Conservation (phyloP, 2,329 filamentous ascomycete genomes). For the Blastomyces gilchristii region DNA sequence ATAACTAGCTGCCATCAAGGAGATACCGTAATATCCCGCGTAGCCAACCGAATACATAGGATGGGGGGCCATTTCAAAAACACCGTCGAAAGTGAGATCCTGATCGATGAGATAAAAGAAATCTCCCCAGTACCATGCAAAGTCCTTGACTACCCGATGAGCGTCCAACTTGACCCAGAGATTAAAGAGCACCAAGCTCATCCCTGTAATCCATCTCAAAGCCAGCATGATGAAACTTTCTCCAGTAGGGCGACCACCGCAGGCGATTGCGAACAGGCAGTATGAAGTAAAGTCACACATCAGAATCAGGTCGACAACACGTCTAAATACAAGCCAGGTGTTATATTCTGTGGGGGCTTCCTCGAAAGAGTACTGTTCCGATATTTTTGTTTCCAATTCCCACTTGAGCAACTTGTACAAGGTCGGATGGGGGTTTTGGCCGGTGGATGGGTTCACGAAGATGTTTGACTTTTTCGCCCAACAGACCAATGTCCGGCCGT, state of each 20-base stretch:
- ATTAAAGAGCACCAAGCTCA: conserved; percentile 80
- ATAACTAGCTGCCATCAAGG: conserved; percentile 95
- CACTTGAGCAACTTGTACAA: conserved; percentile 75
- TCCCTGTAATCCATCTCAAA: conserved; percentile 68
- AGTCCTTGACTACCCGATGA: conserved; percentile 95
- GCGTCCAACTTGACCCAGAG: conserved; percentile 98
- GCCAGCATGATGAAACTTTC: conserved; percentile 61
- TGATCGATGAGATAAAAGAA: conserved; percentile 99
- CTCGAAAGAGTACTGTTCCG: conserved; percentile 86
- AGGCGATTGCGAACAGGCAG: conserved; percentile 88
- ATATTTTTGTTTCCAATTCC: conserved; percentile 91
- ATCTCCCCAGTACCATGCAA: conserved; percentile 99
- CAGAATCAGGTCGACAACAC: conserved; percentile 89
- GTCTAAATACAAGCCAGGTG: conserved; percentile 93
- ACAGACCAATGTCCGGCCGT: conserved; percentile 70
- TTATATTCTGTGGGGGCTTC: conserved; percentile 95
- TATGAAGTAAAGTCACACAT: conserved; percentile 99
- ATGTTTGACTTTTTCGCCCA: conserved; percentile 82
- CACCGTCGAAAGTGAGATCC: conserved; percentile 93
- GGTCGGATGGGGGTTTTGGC: conserved; percentile 69
- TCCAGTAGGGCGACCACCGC: conserved; percentile 60
- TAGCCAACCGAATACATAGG: conserved; percentile 99
- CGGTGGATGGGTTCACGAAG: conserved; percentile 73
- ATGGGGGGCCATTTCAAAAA: conserved; percentile 97
- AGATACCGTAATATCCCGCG: conserved; percentile 95